Evolutionary conservation across 768 basidiomycete species (phyloP).

Genomic region (Lactarius psammicola): DNA sequence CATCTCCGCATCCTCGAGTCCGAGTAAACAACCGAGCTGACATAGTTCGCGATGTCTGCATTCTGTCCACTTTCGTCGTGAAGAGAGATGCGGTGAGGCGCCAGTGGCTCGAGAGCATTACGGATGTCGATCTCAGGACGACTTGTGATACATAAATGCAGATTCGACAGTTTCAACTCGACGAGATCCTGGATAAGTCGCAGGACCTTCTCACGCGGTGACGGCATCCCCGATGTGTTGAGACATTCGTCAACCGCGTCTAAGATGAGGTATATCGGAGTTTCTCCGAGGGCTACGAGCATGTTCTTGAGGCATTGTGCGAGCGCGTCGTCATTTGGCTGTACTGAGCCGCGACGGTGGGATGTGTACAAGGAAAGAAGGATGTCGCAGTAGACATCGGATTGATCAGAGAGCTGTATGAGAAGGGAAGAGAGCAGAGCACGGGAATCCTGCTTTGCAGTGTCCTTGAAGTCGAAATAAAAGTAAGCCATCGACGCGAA

Average conservation of each 20-base stretch:
- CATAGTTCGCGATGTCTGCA: not conserved
- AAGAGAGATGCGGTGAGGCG: not conserved
- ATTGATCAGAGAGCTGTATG: conserved; percentile 6
- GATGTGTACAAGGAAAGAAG: not conserved
- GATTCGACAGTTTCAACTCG: not conserved
- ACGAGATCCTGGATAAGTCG: not conserved
- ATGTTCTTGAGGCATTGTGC: conserved; percentile 9
- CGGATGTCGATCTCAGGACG: not conserved
- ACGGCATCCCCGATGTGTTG: not conserved
- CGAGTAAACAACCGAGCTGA: not conserved
- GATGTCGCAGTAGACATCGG: not conserved
- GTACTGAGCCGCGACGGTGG: not conserved
- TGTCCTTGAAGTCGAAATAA: not conserved
- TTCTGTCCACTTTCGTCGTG: not conserved
- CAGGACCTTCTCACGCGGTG: not conserved
- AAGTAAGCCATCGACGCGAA: not conserved
- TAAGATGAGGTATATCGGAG: not conserved
- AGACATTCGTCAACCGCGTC: conserved; percentile 7
- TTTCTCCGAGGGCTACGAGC: not conserved
- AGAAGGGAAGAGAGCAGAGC: conserved; percentile 4
- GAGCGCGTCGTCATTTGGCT: not conserved
- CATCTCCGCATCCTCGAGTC: not conserved
- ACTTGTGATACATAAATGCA: not conserved
- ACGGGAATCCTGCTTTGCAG: not conserved
- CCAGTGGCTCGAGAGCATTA: not conserved